Evolutionary conservation across 139 green algal genomes (phyloP).

Genomic region (Coelastrella sp.): DNA sequence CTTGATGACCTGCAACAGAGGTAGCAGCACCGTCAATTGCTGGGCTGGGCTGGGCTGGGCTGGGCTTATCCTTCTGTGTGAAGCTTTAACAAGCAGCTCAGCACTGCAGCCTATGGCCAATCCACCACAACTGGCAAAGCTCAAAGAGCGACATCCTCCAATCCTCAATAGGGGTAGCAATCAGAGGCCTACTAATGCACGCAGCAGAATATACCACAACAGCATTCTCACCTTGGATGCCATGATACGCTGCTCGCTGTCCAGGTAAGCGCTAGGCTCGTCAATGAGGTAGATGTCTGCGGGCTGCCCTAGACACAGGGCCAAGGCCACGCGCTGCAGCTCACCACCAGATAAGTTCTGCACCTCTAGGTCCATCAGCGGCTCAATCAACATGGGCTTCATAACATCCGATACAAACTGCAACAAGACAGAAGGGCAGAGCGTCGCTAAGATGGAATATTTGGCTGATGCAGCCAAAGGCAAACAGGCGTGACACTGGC

Average conservation of each 20-base stretch:
- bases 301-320: constrained; percentile 92
- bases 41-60: not conserved
- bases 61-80: not conserved
- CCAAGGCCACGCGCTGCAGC: constrained; percentile 90
- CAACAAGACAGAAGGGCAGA: constrained; percentile 1
- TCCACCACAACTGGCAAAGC: no score
- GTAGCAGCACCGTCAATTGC: not conserved
- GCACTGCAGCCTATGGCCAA: no score
- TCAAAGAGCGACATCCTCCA: no score
- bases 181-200: not conserved
- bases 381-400: constrained; percentile 93
- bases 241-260: constrained; percentile 98
- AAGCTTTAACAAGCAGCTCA: not conserved
- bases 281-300: constrained; percentile 99
- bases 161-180: not conserved
- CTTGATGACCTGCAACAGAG: constrained; percentile 97
- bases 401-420: constrained; percentile 91
- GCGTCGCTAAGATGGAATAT: no score
- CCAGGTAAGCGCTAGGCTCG: constrained; percentile 98
- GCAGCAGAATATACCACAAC: not conserved
- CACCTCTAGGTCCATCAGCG: constrained; percentile 96
- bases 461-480: no score
- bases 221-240: constrained; percentile 85
- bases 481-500: not conserved
- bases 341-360: constrained; percentile 90